A percentile compares a stretch with the other conserved stretches of the same genome.
Conservation (phyloP, 441 rosid species). For the Aquilaria agallochum region DNA sequence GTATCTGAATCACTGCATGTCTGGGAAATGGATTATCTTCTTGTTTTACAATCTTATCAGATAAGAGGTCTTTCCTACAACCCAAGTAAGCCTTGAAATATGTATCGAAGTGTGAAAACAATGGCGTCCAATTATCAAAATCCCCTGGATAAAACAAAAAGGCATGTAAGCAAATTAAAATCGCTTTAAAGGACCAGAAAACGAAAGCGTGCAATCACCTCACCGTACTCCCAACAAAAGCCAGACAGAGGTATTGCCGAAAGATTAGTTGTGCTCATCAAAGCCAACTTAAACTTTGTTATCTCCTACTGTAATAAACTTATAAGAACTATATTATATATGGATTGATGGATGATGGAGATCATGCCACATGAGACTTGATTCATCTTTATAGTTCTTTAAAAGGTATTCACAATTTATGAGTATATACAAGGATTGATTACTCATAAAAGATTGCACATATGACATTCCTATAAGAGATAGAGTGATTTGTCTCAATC, state of each 20-base stretch:
- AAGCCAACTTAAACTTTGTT: too few species aligned
- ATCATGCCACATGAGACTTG: too few species aligned
- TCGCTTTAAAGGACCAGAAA: conserved; percentile 1
- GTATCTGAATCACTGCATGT: conserved; percentile 76
- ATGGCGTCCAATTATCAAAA: conserved; percentile 97
- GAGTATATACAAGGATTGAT: too few species aligned
- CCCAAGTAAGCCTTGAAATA: conserved; percentile 85
- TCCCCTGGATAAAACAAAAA: conserved; percentile 61
- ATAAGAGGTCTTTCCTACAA: conserved; percentile 79
- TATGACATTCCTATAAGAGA: too few species aligned
- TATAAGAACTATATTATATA: too few species aligned
- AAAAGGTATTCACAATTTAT: too few species aligned
- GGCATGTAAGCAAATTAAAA: conserved; percentile 23
- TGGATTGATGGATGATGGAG: too few species aligned
- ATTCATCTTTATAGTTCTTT: too few species aligned
- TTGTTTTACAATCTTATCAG: conserved; percentile 55
- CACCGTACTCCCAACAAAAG: conserved; percentile 88
- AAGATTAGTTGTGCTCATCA: too few species aligned
- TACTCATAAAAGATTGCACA: too few species aligned
- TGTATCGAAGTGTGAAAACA: conserved; percentile 90
- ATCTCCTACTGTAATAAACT: too few species aligned
- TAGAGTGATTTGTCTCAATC: too few species aligned
- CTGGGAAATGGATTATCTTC: conserved; percentile 82
- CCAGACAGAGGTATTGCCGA: conserved; percentile 81
- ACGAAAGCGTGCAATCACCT: conserved; percentile 40